Evolutionary conservation across 257 asterid genomes (phyloP).

Genomic region (Lycium barbarum): DNA sequence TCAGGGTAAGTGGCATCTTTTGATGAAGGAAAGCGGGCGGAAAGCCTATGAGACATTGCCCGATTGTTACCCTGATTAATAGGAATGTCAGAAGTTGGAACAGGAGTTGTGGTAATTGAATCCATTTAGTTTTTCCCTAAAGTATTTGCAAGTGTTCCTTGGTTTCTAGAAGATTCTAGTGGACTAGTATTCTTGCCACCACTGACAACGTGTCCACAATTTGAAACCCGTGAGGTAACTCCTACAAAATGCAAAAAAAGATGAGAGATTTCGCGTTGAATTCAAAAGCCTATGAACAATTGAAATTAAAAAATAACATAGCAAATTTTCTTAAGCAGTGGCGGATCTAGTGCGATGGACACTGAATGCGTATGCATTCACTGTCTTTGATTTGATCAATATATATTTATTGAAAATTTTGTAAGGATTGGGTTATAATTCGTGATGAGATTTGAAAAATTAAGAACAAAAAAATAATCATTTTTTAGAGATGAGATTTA

Average conservation of each 20-base stretch:
- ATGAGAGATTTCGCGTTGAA: neutral
- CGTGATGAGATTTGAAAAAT: neutral
- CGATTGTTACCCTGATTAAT: neutral
- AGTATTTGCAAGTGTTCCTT: conserved; percentile 9
- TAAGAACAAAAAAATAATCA: neutral
- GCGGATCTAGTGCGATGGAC: neutral
- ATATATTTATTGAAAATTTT: neutral
- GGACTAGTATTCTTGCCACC: neutral
- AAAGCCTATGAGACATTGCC: neutral
- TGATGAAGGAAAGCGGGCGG: conserved; percentile 7
- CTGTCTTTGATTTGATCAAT: neutral
- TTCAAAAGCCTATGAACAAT: neutral
- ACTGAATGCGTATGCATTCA: neutral
- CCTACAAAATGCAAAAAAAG: conserved; percentile 6
- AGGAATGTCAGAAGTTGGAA: neutral
- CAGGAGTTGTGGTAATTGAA: neutral
- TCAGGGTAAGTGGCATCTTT: conserved; percentile 13
- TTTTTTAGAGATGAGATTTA: neutral
- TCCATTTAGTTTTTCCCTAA: conserved; percentile 11
- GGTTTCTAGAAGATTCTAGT: neutral
- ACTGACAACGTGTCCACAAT: neutral
- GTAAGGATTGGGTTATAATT: neutral
- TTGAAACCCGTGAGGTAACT: neutral
- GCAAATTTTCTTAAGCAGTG: neutral
- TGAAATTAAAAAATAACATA: neutral